Evolutionary conservation across 2,329 filamentous ascomycete genomes (phyloP).

Genomic region (Fusarium denticulatum): DNA sequence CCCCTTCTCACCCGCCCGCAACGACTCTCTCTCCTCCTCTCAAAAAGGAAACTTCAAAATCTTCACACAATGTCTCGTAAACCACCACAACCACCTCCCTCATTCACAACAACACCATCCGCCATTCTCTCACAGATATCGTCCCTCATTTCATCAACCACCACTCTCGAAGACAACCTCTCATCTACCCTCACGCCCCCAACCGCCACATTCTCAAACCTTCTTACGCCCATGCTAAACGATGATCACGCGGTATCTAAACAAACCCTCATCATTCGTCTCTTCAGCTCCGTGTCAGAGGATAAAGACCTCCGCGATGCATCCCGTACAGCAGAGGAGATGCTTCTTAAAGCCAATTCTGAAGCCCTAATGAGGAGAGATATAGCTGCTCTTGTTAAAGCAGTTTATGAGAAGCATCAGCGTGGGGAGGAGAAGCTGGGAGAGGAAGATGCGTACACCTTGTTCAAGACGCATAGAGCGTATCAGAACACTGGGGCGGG

Average conservation of each 20-base stretch:
- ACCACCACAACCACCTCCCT: conserved; percentile 37
- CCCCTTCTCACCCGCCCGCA: neutral
- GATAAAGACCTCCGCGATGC: conserved; percentile 42
- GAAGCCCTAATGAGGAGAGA: conserved; percentile 40
- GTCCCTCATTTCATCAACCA: conserved; percentile 49
- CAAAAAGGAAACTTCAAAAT: fast-evolving
- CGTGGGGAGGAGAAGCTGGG: conserved; percentile 21
- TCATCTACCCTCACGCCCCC: conserved; percentile 24
- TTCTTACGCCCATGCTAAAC: conserved; percentile 35
- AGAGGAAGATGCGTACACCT: conserved; percentile 35
- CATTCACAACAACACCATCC: conserved; percentile 25
- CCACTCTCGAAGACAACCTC: conserved; percentile 34
- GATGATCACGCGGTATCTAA: conserved; percentile 35
- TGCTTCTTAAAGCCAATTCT: conserved; percentile 29
- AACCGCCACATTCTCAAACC: conserved; percentile 33
- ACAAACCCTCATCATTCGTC: conserved; percentile 28
- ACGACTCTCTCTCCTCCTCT: too few species aligned
- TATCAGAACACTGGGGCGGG: conserved; percentile 43
- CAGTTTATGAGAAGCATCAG: conserved; percentile 28
- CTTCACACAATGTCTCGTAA: conserved; percentile 13
- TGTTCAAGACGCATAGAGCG: conserved; percentile 41
- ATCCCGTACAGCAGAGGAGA: conserved; percentile 39
- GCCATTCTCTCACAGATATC: conserved; percentile 29
- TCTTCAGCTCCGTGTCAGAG: conserved; percentile 42
- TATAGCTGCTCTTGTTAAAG: conserved; percentile 38